Evolutionary conservation across 352 stramenopile species (phyloP), one percentile per base, ranked within the genome.

Genomic region (Phytopythium boreale): DNA sequence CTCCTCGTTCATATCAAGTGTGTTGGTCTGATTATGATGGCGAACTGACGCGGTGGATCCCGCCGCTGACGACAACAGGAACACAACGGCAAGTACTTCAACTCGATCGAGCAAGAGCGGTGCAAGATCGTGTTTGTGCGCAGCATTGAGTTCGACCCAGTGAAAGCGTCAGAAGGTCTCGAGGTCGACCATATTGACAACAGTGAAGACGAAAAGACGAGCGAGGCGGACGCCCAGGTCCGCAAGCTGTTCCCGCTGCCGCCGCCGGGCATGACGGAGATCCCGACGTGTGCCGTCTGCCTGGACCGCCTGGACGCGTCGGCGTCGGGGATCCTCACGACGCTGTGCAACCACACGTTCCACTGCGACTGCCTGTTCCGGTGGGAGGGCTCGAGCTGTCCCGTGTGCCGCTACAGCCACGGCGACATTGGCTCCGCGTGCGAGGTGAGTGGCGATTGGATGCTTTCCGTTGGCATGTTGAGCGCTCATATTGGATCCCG

Each of bases 281-380:
- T 93, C 64, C 87, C 89, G 55, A 95, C 84, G 17, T 98, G 93
- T 68, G 89, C 92, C 2, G 93, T 98, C 57, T 98, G 93, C 79
- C 75, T 98, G 31, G 93, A 98, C 60, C 76, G 85, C 11, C 64
- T 98, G 56, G 90, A 97, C 46, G 80, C 83, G 36, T 92, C 87
- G 17, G 87, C 82, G 7, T 96, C 87, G 0, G 86, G 88, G 4
- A 97, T 99, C 66, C 77, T 99, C 26, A 99, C 96, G 34, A 99
- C 97, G 27, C 83, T 98, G 52, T 99, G 97, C 76, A 99, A 99
- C 72, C 97, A 99, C 78, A 98, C 91, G 22, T 99, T 99, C 72
- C 97, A 99, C 79, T 97, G 96, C 59, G 90, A 98, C 65, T 99
- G 97, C 71, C 74, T 99, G 2, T 90, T 95, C 63, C 89, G 90